Percentiles rank a stretch among this genome's conserved stretches.
Evolutionary conservation across 345 rosid genomes (phyloP).

Genomic region (Salix arbutifolia): DNA sequence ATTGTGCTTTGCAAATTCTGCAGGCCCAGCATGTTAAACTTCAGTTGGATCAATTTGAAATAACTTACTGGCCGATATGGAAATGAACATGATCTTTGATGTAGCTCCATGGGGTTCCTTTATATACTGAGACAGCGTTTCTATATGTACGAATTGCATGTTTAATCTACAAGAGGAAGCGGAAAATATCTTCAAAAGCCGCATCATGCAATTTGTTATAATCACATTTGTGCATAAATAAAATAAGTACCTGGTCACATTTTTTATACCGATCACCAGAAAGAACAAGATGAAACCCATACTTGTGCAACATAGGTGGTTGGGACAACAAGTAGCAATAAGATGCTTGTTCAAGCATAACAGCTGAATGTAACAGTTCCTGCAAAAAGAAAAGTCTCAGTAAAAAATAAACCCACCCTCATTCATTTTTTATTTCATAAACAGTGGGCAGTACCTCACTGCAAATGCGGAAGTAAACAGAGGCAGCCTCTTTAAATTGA

Average conservation of each 20-base stretch:
- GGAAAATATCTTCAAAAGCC: conserved; percentile 20
- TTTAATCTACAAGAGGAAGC: conserved; percentile 52
- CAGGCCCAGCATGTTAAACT: conserved; percentile 3
- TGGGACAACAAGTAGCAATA: conserved; percentile 84
- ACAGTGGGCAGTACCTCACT: conserved; percentile 66
- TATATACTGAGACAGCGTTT: conserved; percentile 80
- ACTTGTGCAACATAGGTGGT: conserved; percentile 91
- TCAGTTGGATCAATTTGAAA: conserved; percentile 12
- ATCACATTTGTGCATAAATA: neutral
- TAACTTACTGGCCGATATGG: conserved; percentile 90
- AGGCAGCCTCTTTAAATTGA: conserved; percentile 86
- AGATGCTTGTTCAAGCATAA: conserved; percentile 99
- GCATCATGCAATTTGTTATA: conserved; percentile 10
- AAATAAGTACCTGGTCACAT: conserved; percentile 80
- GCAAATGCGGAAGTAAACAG: conserved; percentile 87
- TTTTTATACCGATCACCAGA: conserved; percentile 90
- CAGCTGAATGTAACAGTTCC: conserved; percentile 94
- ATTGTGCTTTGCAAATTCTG: conserved; percentile 6
- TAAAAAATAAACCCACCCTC: neutral
- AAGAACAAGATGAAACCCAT: conserved; percentile 96
- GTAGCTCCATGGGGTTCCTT: conserved; percentile 80
- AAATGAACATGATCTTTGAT: conserved; percentile 95
- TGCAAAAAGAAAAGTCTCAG: conserved; percentile 27
- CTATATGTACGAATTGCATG: conserved; percentile 91
- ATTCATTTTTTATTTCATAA: neutral